phyloP scores from a whole-genome alignment of 208 protist species.

The Porcisia deanei region DNA sequence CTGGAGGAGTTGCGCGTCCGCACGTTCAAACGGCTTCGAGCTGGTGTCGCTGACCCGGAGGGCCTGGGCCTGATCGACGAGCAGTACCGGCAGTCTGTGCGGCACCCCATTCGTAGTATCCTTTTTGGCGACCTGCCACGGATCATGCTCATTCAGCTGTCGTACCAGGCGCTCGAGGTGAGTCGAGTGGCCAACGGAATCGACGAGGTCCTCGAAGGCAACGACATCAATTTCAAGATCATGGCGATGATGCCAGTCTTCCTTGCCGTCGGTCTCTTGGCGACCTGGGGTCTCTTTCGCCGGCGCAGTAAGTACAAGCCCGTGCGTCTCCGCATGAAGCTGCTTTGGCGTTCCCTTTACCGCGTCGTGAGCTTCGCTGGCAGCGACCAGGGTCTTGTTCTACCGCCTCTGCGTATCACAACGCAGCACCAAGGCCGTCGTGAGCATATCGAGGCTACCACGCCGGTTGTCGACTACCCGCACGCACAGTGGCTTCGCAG shows the following conservation, averaged over 20 bases:
- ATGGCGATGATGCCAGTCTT: conserved; percentile 76
- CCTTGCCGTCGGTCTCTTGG: conserved; percentile 21
- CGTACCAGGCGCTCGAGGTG: conserved; percentile 71
- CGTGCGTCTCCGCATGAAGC: conserved; percentile 53
- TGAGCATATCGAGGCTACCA: neutral
- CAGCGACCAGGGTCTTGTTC: conserved; percentile 9
- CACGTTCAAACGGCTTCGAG: conserved; percentile 44
- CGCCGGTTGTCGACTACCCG: neutral
- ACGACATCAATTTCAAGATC: conserved; percentile 82
- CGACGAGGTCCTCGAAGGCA: conserved; percentile 80
- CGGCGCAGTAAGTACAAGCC: conserved; percentile 40
- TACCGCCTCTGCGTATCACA: conserved; percentile 9
- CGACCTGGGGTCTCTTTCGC: conserved; percentile 32
- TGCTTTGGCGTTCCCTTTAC: conserved; percentile 61
- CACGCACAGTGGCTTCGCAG: neutral
- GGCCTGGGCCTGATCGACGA: conserved; percentile 60
- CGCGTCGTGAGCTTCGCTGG: conserved; percentile 63
- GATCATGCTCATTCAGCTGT: conserved; percentile 75
- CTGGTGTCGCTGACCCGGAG: conserved; percentile 55
- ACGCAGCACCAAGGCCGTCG: neutral
- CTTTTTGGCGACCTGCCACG: conserved; percentile 74
- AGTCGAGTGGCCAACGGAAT: conserved; percentile 74
- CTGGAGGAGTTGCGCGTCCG: conserved; percentile 46
- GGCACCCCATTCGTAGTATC: conserved; percentile 60
- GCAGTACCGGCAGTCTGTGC: conserved; percentile 66